phyloP scores from a whole-genome alignment of 2,329 filamentous ascomycete genomes.

The Penicillium sp. region DNA sequence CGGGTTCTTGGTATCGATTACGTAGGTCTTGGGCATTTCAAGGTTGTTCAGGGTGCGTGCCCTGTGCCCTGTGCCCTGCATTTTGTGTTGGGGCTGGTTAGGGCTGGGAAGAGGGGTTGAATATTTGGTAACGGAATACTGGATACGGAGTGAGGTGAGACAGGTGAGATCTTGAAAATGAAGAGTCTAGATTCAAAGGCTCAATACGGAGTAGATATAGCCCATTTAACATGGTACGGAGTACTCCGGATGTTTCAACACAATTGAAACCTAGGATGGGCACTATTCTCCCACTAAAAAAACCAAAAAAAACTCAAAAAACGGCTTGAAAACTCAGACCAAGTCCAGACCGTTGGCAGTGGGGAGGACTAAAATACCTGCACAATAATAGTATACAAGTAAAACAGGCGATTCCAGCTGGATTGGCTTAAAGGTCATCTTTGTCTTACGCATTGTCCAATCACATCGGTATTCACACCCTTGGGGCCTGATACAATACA shows the following conservation, averaged over 20 bases:
- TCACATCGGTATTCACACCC: background rate
- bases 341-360: slow-evolving; percentile 5
- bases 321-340: background rate
- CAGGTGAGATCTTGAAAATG: background rate
- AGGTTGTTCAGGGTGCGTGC: background rate
- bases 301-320: background rate
- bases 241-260: background rate
- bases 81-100: background rate
- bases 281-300: slow-evolving; percentile 7
- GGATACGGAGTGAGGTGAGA: background rate
- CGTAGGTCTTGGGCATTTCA: background rate
- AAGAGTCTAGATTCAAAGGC: background rate
- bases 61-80: background rate
- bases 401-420: background rate
- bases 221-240: background rate
- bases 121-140: background rate
- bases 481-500: background rate
- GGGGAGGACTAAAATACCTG: background rate
- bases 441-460: slow-evolving; percentile 3
- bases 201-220: no score
- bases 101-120: background rate
- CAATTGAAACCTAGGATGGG: slow-evolving; percentile 1
- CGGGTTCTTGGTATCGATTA: background rate
- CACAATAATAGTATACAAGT: background rate
- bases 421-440: background rate